phyloP scores from a whole-genome alignment of 495 filamentous ascomycete species.

The Acidiella bohemica region DNA sequence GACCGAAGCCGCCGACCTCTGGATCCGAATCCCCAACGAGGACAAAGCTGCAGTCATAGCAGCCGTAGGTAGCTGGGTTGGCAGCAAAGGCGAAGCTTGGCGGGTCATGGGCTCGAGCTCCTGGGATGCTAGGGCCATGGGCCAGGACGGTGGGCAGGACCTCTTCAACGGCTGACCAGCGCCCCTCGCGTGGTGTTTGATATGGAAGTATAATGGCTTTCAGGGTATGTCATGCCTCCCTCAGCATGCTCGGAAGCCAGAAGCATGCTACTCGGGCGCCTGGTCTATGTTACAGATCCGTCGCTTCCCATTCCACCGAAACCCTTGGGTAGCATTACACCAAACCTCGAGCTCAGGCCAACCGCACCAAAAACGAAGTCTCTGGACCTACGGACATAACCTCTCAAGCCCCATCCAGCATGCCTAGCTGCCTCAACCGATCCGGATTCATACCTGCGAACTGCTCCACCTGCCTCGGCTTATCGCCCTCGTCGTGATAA shows the following conservation, averaged over 20 bases:
- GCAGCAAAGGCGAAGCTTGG: constrained; percentile 38
- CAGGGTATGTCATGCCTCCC: no score
- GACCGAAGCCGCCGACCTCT: constrained; percentile 40
- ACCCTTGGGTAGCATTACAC: background rate
- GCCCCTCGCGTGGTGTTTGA: no score
- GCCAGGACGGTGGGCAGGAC: constrained; percentile 32
- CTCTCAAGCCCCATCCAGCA: constrained; percentile 8
- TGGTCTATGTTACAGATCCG: background rate
- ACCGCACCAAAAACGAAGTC: no score
- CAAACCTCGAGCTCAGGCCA: no score
- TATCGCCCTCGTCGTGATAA: constrained; percentile 12
- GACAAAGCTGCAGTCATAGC: constrained; percentile 55
- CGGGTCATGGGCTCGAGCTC: constrained; percentile 43
- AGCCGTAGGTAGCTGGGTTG: constrained; percentile 50
- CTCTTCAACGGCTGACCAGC: constrained; percentile 30
- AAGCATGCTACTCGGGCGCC: background rate
- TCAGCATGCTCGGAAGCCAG: background rate
- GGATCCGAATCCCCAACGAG: constrained; percentile 61
- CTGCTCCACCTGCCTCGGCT: constrained; percentile 5
- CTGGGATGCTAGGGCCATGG: constrained; percentile 37
- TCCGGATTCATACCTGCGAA: constrained; percentile 23
- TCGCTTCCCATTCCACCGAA: background rate
- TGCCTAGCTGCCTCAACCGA: constrained; percentile 18
- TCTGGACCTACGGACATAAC: no score
- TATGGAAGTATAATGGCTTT: no score